Evolutionary conservation across 2,329 filamentous ascomycete species (phyloP), one percentile per base, ranked within the genome.

Genomic region (Colletotrichum lindemuthianum): DNA sequence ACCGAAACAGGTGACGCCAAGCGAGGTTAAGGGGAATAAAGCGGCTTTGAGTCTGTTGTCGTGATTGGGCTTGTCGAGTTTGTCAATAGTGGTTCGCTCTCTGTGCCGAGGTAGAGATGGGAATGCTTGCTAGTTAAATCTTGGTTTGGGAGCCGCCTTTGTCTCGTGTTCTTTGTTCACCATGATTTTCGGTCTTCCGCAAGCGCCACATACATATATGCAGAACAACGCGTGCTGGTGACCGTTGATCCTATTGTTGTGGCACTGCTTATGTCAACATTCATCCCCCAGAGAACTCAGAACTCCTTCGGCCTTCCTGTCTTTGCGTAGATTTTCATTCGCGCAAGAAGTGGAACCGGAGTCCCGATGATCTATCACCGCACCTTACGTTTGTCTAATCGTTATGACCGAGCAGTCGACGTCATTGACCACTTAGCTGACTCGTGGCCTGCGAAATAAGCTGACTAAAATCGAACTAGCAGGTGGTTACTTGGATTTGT

Each of bases 1-100:
- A 32, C 61, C 61, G 61, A 65, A 58, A 61, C 57, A 47, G 58
- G 61, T 65, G 61, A 58, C 61, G 58, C 58, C 61, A 52, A 56
- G 58, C 61, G 52, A 52, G 61, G 51, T 61, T 40, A 52, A 56
- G 40, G 61, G 58, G 40, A 61, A 65, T 65, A 65, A 61, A 41
- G 47, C 61, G 58, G 61, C 15, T 36, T 15, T 61, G n/a, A 60
- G 15, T 50, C 2, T 64, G 60, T 55, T 13, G 6, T 15, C 24
- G 24, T 33, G 15, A 24, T 34, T 11, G 6, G n/a, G 33, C 13
- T 13, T 8, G 10, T 9, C 33, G 37, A 55, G 34, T 60, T 54
- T 50, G 60, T 64, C 47, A 51, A 65, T 61, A n/a, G n/a, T n/a
- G n/a, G 16, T 24, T 24, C 16, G 45, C 50, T n/a, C 11, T 50